phyloP scores from a whole-genome alignment of 805 yeast genomes.

The Cyberlindnera japonica region DNA sequence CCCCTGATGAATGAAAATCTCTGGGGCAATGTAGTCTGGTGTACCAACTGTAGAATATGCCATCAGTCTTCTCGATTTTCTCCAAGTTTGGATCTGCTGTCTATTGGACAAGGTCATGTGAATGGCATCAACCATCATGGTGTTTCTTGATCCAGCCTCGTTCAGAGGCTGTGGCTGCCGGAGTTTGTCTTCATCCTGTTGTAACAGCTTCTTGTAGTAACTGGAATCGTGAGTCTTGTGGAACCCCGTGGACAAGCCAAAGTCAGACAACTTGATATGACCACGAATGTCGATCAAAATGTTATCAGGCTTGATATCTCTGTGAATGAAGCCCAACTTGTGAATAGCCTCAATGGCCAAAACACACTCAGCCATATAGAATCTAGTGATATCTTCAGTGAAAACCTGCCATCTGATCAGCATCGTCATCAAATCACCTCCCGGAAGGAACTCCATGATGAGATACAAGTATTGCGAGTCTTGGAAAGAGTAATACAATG shows the following conservation, averaged over 20 bases:
- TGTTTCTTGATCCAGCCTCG: conserved; percentile 50
- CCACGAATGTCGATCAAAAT: conserved; percentile 83
- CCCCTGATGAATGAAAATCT: conserved; percentile 80
- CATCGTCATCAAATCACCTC: conserved; percentile 95
- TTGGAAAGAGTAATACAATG: conserved; percentile 90
- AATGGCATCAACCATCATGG: conserved; percentile 90
- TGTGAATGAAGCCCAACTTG: conserved; percentile 91
- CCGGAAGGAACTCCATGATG: conserved; percentile 99
- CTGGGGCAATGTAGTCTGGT: conserved; percentile 98
- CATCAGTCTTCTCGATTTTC: conserved; percentile 72
- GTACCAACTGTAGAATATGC: conserved; percentile 99
- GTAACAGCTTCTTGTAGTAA: conserved; percentile 69
- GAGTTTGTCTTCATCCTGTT: conserved; percentile 55
- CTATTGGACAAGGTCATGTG: conserved; percentile 94
- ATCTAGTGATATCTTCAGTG: conserved; percentile 93
- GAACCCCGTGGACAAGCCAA: conserved; percentile 95
- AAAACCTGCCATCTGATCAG: conserved; percentile 90
- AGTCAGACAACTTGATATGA: conserved; percentile 90
- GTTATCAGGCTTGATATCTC: conserved; percentile 98
- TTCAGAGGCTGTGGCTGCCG: conserved; percentile 34
- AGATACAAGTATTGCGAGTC: conserved; percentile 84
- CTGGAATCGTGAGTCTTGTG: conserved; percentile 91
- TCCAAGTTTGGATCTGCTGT: conserved; percentile 71
- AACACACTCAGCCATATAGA: conserved; percentile 95
- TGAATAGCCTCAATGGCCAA: conserved; percentile 92